phyloP scores from a whole-genome alignment of 2,329 filamentous ascomycete genomes.

The Zasmidium citrigriseum region DNA sequence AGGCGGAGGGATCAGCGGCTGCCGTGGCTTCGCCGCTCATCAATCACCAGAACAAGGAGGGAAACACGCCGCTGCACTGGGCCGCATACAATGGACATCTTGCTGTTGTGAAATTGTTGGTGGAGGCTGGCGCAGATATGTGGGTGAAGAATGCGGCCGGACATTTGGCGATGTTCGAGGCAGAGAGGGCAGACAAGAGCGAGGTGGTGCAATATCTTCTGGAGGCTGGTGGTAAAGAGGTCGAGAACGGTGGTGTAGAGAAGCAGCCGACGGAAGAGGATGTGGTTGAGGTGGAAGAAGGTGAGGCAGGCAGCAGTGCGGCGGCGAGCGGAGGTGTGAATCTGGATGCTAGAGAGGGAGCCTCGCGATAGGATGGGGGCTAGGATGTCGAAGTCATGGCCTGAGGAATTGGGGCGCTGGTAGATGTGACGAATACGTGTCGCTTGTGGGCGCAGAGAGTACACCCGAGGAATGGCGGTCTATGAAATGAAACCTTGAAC shows the following conservation, averaged over 20 bases:
- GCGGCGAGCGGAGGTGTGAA: conserved; percentile 10
- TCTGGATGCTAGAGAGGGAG: background rate
- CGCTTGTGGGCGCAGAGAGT: no score
- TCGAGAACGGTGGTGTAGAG: conserved; percentile 24
- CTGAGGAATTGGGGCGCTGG: no score
- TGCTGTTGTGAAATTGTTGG: conserved; percentile 72
- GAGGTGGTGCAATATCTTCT: conserved; percentile 52
- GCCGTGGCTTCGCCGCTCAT: conserved; percentile 50
- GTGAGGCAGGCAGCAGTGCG: conserved; percentile 16
- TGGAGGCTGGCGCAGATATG: conserved; percentile 75
- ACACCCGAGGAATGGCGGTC: no score
- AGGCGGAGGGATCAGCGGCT: no score
- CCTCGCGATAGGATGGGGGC: background rate
- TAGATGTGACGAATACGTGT: background rate
- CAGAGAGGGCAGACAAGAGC: conserved; percentile 51
- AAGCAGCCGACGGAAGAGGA: conserved; percentile 22
- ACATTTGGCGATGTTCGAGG: conserved; percentile 61
- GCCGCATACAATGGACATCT: conserved; percentile 88
- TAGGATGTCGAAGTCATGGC: no score
- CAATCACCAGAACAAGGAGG: conserved; percentile 73
- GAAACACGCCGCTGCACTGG: conserved; percentile 94
- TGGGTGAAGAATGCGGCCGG: conserved; percentile 79
- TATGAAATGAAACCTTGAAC: no score
- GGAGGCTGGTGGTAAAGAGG: conserved; percentile 45
- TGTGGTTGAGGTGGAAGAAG: conserved; percentile 22